phyloP scores from a whole-genome alignment of 1,139 yeast genomes.

The Yamadazyma songkhlaensis region DNA sequence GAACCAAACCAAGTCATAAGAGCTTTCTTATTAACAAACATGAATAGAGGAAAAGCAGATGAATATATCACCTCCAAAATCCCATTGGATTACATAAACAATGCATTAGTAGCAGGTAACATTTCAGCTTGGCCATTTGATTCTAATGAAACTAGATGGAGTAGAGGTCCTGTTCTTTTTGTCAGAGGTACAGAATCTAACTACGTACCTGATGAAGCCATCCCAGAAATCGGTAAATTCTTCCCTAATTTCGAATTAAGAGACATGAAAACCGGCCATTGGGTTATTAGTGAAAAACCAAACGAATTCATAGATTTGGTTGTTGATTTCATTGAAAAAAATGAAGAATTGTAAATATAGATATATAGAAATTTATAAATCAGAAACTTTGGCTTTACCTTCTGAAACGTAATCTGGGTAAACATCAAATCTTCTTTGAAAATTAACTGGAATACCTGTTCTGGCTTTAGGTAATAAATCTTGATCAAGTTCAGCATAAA shows the following conservation, averaged over 20 bases:
- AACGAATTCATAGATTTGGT: slow-evolving; percentile 59
- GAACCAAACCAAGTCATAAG: slow-evolving; percentile 64
- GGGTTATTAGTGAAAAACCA: slow-evolving; percentile 85
- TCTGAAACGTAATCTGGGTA: slow-evolving; percentile 64
- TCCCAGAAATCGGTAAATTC: slow-evolving; percentile 70
- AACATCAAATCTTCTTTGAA: slow-evolving; percentile 78
- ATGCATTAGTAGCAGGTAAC: slow-evolving; percentile 58
- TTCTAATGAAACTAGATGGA: slow-evolving; percentile 52
- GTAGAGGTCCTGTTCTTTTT: slow-evolving; percentile 68
- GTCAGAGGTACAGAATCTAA: slow-evolving; percentile 74
- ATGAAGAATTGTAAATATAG: slow-evolving; percentile 38
- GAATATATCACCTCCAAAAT: slow-evolving; percentile 48
- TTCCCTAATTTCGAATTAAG: slow-evolving; percentile 76
- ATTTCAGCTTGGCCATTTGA: slow-evolving; percentile 80
- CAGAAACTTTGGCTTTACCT: slow-evolving; percentile 39
- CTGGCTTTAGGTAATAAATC: slow-evolving; percentile 60
- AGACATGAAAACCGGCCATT: slow-evolving; percentile 85
- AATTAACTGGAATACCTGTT: slow-evolving; percentile 70
- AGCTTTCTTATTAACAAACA: slow-evolving; percentile 74
- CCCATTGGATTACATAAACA: slow-evolving; percentile 67
- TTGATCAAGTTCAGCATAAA: slow-evolving; percentile 77
- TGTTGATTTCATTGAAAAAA: slow-evolving; percentile 55
- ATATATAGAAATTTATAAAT: slow-evolving; percentile 9
- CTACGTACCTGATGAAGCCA: slow-evolving; percentile 83
- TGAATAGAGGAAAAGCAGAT: slow-evolving; percentile 45